These are phyloP conservation scores for Penicillium capsulatum DNA, from an alignment of 2,329 filamentous ascomycete genomes.

Conservation along the genomic window DNA sequence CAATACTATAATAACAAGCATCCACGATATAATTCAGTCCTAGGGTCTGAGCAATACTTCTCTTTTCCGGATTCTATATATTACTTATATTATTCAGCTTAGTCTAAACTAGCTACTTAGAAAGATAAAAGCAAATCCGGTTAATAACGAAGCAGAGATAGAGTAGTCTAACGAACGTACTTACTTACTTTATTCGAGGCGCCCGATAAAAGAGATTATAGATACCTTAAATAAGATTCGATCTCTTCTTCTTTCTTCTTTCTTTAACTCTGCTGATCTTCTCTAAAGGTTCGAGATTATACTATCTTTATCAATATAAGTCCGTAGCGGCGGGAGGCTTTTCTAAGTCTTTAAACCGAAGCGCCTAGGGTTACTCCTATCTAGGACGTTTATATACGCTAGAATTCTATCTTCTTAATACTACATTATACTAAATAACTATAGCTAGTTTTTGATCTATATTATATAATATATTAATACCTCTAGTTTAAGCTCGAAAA, in stretches of 20 bases:
- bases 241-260: no score
- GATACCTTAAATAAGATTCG: conserved; percentile 9
- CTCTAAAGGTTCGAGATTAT: conserved; percentile 3
- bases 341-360: conserved; percentile 1
- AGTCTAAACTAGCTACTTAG: conserved; percentile 10
- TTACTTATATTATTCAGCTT: conserved; percentile 5
- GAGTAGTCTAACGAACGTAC: conserved; percentile 2
- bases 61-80: conserved; percentile 3
- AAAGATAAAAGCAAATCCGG: conserved; percentile 3
- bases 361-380: conserved; percentile 1
- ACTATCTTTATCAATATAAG: conserved; percentile 5
- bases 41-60: background rate
- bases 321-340: conserved; percentile 1
- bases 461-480: background rate
- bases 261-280: no score
- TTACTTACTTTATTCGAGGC: background rate
- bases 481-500: no score
- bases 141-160: conserved; percentile 1
- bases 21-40: conserved; percentile 1
- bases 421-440: background rate
- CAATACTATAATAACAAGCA: conserved; percentile 1
- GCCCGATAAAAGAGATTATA: background rate
- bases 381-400: conserved; percentile 1
- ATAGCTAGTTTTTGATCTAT: background rate
- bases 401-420: conserved; percentile 1